Percentiles rank a stretch among this genome's conserved stretches.
Conservation (phyloP, 495 filamentous ascomycete genomes). For the Hypoxylon rickii region DNA sequence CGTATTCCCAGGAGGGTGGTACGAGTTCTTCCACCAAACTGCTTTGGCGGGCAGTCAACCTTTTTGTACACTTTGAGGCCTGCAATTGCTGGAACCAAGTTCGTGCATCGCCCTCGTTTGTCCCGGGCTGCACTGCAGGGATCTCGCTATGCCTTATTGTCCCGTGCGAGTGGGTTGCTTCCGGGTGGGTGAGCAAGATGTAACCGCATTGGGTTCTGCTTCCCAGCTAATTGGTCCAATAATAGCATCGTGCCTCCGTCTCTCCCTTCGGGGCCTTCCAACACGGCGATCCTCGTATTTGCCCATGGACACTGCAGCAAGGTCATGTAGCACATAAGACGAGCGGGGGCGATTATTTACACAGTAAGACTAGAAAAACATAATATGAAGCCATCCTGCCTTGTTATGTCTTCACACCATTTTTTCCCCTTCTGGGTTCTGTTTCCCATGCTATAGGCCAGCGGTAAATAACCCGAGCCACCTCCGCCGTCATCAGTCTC, state of each 20-base stretch:
- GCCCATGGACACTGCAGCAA: background rate
- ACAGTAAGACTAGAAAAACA: no score
- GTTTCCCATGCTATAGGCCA: background rate
- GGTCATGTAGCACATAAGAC: background rate
- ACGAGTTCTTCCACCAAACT: background rate
- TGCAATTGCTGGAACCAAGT: background rate
- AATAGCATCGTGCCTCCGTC: slow-evolving; percentile 22
- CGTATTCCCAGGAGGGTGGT: background rate
- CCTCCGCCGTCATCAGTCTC: background rate
- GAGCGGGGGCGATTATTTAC: no score
- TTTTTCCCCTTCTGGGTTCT: background rate
- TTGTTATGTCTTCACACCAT: no score
- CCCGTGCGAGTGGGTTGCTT: slow-evolving; percentile 14
- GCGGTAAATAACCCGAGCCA: slow-evolving; percentile 3
- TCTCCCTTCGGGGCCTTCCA: background rate
- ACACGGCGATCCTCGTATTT: slow-evolving; percentile 27
- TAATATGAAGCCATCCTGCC: no score
- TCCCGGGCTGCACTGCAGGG: slow-evolving; percentile 14
- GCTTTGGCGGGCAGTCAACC: background rate
- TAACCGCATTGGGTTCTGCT: slow-evolving; percentile 15
- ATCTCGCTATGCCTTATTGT: slow-evolving; percentile 21
- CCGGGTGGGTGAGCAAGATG: slow-evolving; percentile 19
- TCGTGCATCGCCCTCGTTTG: background rate
- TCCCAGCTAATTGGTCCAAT: slow-evolving; percentile 28
- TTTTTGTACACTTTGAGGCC: background rate